These are phyloP conservation scores for Ilex aquifolium DNA, from an alignment of 257 asterid species.

Conservation along the genomic window DNA sequence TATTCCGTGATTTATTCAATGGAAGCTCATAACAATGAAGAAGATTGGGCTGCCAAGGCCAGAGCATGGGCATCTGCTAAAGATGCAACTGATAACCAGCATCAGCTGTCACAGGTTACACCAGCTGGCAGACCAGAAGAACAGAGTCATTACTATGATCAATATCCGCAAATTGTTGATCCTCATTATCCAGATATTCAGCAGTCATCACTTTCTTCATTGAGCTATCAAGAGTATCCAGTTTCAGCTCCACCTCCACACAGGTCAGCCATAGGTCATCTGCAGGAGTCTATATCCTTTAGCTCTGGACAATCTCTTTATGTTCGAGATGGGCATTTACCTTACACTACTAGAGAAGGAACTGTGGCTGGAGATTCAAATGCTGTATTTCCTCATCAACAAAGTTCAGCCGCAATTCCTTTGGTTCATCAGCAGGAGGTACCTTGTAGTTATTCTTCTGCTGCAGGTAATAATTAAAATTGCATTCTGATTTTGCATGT, in stretches of 20 bases:
- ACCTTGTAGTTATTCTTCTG: slow-evolving; percentile 99
- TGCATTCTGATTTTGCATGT: slow-evolving; percentile 35
- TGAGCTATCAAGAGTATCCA: slow-evolving; percentile 51
- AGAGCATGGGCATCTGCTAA: slow-evolving; percentile 97
- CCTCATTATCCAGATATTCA: slow-evolving; percentile 40
- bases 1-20: slow-evolving; percentile 12
- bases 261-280: slow-evolving; percentile 31
- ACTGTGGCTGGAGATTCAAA: slow-evolving; percentile 46
- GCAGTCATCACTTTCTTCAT: slow-evolving; percentile 27
- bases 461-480: slow-evolving; percentile 82
- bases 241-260: slow-evolving; percentile 34
- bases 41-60: slow-evolving; percentile 98
- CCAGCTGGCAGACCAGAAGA: slow-evolving; percentile 49
- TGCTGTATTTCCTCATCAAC: slow-evolving; percentile 44
- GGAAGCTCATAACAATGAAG: slow-evolving; percentile 62
- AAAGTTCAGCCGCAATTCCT: slow-evolving; percentile 55
- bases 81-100: slow-evolving; percentile 61
- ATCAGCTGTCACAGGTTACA: slow-evolving; percentile 41
- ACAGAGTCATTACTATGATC: slow-evolving; percentile 44
- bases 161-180: slow-evolving; percentile 46
- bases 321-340: slow-evolving; percentile 27
- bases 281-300: slow-evolving; percentile 39
- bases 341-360: slow-evolving; percentile 50
- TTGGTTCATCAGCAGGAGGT: slow-evolving; percentile 99
- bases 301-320: slow-evolving; percentile 48